A percentile compares a stretch with the other conserved stretches of the same genome.
Conservation (phyloP, 2,329 filamentous ascomycete genomes). For the Neobulgaria alba region DNA sequence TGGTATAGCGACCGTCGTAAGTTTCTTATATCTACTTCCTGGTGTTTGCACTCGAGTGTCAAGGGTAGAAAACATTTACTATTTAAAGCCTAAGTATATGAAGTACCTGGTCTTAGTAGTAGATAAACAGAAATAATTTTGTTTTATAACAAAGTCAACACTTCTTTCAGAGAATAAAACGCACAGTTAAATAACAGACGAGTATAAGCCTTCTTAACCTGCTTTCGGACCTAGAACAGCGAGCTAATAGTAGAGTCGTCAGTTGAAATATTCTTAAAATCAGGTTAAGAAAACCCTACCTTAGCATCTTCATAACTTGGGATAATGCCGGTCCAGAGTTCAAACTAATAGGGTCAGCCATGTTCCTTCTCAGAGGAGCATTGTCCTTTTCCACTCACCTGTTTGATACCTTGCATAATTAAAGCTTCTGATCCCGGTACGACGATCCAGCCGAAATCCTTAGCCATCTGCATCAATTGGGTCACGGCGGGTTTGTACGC, state of each 20-base stretch:
- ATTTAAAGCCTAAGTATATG: not conserved
- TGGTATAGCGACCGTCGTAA: not conserved
- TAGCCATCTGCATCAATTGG: constrained; percentile 74
- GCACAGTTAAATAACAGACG: not conserved
- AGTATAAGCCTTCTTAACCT: not conserved
- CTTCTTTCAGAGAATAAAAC: not conserved
- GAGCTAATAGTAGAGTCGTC: not conserved
- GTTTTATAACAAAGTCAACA: not conserved
- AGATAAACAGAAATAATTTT: not conserved
- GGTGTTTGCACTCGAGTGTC: not conserved
- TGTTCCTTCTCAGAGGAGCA: not conserved
- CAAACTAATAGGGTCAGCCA: not conserved
- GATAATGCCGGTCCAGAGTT: not conserved
- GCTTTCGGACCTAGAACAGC: not conserved
- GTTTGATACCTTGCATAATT: constrained; percentile 77
- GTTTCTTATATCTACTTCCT: not conserved
- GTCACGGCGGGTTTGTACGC: constrained; percentile 87
- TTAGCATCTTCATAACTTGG: not conserved
- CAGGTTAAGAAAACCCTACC: not conserved
- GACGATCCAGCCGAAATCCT: constrained; percentile 68
- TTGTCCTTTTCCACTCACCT: constrained; percentile 44
- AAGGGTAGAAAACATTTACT: not conserved
- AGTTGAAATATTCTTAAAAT: not conserved
- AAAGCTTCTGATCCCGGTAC: constrained; percentile 85
- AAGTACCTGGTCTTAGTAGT: not conserved